These are phyloP conservation scores for Podospora australis DNA, from an alignment of 495 filamentous ascomycete species.

Conservation along the genomic window DNA sequence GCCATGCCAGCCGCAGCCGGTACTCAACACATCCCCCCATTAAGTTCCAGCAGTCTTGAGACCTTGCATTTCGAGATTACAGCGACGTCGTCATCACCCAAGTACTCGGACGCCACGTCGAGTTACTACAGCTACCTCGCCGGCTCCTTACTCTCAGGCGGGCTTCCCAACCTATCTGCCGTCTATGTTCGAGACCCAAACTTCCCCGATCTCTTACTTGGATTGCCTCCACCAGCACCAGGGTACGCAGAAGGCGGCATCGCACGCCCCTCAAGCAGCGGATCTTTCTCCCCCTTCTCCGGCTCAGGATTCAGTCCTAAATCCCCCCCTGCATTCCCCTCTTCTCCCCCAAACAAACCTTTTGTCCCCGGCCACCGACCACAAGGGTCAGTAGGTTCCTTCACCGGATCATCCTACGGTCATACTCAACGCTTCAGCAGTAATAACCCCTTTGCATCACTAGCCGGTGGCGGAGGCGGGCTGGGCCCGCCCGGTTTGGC, in stretches of 20 bases:
- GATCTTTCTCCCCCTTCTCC: slow-evolving; percentile 13
- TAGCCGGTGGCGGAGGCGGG: slow-evolving; percentile 18
- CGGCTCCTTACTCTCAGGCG: slow-evolving; percentile 65
- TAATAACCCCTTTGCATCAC: slow-evolving; percentile 47
- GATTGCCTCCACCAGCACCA: slow-evolving; percentile 56
- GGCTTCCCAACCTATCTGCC: slow-evolving; percentile 61
- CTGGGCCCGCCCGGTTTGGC: not conserved
- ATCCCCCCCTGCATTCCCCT: slow-evolving; percentile 7
- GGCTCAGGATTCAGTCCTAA: slow-evolving; percentile 5
- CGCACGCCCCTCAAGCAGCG: slow-evolving; percentile 33
- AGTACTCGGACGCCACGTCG: slow-evolving; percentile 52
- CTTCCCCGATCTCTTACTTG: slow-evolving; percentile 66
- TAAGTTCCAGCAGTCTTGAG: slow-evolving; percentile 59
- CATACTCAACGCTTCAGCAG: slow-evolving; percentile 38
- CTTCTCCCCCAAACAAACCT: slow-evolving; percentile 18
- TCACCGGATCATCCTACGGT: slow-evolving; percentile 2
- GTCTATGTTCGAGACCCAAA: slow-evolving; percentile 80
- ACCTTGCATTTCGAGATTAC: slow-evolving; percentile 79
- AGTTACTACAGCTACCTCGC: slow-evolving; percentile 88
- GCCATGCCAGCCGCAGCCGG: slow-evolving; percentile 53
- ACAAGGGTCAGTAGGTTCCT: slow-evolving; percentile 14
- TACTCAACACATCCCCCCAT: slow-evolving; percentile 48
- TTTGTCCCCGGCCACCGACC: slow-evolving; percentile 7
- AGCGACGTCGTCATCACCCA: slow-evolving; percentile 46
- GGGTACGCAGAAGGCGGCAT: slow-evolving; percentile 39